Evolutionary conservation across 2,329 filamentous ascomycete species (phyloP), one percentile per base, ranked within the genome.

Genomic region (Neofusicoccum parvum): DNA sequence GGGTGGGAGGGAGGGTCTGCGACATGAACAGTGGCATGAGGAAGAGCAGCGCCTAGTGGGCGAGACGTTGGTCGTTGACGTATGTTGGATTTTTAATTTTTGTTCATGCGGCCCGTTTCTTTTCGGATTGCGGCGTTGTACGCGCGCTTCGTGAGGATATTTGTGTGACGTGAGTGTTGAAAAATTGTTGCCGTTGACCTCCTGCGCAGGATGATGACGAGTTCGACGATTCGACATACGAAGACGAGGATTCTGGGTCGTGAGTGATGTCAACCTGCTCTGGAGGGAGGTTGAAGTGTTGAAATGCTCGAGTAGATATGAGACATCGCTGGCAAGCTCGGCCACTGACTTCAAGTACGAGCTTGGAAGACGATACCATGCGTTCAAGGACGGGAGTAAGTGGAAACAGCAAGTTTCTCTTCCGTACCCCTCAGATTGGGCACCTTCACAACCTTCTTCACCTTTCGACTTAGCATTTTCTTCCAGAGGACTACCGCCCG

Each of bases 311-410:
- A 15, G 15, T 34, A 36, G 23, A 36, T 36, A 15, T 23, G 11
- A 23, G 5, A 14, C 23, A 3, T 67, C 64, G 11, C 46, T 60
- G 32, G 41, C 56, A 14, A 60, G 64, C 14, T 23, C 34, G 37
- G 50, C 58, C 5, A 62, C 65, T 17, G 34, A 46, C 39, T 66
- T 43, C 53, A 45, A 41, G 10, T 46, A 65, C 27, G 64, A 67
- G 43, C 15, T 39, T 41, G 51, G 62, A 5, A 60, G 62, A 12
- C 41, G 53, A 32, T 62, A 67, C 46, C 65, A 65, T 54, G 62
- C 32, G 5, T 32, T 43, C 34, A 39, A 62, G 11, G 53, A 62
- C 41, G 51, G 60, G 15, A 23, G 48, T 59, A 43, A 43, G 51
- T 67, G 3, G 9, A 11, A 12, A 17, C 20, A 3, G 15, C 27